Conservation (phyloP, 73 alveolate genomes). For the Tetrahymena elliotti region DNA sequence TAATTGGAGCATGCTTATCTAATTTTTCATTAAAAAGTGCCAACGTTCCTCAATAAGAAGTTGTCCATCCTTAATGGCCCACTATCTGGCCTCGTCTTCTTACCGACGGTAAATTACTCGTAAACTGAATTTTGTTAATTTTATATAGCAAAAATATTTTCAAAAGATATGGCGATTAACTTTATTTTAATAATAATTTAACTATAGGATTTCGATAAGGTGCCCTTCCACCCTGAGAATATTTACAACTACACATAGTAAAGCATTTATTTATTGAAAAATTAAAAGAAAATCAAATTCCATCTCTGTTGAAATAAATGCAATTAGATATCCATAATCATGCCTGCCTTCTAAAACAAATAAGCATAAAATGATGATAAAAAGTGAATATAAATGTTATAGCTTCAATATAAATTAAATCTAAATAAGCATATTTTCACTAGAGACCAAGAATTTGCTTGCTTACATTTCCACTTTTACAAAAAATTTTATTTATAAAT, state of each 20-base stretch:
- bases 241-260: slow-evolving; percentile 27
- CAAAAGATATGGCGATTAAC: background rate
- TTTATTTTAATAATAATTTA: background rate
- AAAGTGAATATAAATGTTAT: background rate
- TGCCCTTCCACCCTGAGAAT: slow-evolving; percentile 42
- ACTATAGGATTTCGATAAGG: slow-evolving; percentile 17
- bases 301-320: background rate
- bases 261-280: background rate
- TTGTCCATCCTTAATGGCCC: slow-evolving; percentile 56
- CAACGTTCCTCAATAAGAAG: slow-evolving; percentile 33
- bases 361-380: background rate
- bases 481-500: background rate
- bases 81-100: slow-evolving; percentile 54
- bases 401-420: background rate
- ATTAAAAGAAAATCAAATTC: background rate
- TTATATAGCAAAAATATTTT: background rate
- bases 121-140: background rate
- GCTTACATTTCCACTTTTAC: background rate
- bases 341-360: background rate
- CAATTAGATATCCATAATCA: background rate
- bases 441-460: background rate
- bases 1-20: slow-evolving; percentile 17
- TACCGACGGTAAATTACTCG: slow-evolving; percentile 50
- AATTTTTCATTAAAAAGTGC: slow-evolving; percentile 1
- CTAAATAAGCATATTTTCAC: background rate